These are phyloP conservation scores for Pichia rugopelliculosa DNA, from an alignment of 805 yeast species.

Conservation along the genomic window DNA sequence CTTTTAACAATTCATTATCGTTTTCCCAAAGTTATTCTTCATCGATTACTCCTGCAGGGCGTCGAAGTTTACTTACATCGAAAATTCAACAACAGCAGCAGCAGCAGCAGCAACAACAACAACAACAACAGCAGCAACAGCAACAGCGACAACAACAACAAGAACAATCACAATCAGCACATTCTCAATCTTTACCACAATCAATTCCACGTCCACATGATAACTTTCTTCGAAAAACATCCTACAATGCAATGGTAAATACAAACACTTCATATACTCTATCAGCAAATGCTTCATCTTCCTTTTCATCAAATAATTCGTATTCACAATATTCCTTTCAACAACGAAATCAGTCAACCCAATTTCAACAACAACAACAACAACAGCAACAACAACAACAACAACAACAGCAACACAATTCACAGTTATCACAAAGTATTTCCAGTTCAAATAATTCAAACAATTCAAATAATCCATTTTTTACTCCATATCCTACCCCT, in stretches of 20 bases:
- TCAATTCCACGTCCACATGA: constrained; percentile 8
- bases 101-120: constrained; percentile 11
- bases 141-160: too few species aligned
- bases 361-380: constrained; percentile 2
- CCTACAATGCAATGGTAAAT: background rate
- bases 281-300: background rate
- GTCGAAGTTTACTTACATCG: constrained; percentile 26
- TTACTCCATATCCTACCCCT: constrained; percentile 34
- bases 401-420: background rate
- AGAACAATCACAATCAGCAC: constrained; percentile 13
- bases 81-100: constrained; percentile 21
- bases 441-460: constrained; percentile 4
- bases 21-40: constrained; percentile 4
- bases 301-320: background rate
- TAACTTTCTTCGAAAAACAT: constrained; percentile 4
- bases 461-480: constrained; percentile 10
- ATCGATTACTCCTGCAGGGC: constrained; percentile 21
- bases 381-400: constrained; percentile 10
- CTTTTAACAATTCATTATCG: constrained; percentile 1
- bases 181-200: constrained; percentile 1
- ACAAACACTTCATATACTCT: background rate
- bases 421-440: background rate
- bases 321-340: constrained; percentile 1
- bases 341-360: constrained; percentile 11
- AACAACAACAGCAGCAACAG: background rate